Conservation (phyloP, 2,329 filamentous ascomycete genomes). For the Penicillium nordicum region DNA sequence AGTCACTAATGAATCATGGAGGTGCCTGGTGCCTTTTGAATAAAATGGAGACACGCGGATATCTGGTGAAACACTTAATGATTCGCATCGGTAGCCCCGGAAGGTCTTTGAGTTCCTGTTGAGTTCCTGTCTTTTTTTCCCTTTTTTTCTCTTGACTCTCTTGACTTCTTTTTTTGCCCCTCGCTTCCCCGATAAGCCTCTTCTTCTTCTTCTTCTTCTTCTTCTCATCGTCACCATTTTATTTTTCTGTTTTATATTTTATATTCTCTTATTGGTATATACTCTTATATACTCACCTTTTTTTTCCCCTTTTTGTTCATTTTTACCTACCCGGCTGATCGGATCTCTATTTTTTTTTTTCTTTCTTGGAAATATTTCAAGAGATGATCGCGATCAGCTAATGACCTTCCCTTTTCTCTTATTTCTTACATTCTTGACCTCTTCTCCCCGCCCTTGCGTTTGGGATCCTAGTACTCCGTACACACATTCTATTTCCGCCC, state of each 20-base stretch:
- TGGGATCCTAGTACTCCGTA: conserved; percentile 5
- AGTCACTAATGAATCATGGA: conserved; percentile 20
- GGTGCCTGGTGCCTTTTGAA: conserved; percentile 26
- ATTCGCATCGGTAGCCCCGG: conserved; percentile 27
- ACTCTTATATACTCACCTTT: neutral
- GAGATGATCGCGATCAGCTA: conserved; percentile 23
- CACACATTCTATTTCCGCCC: conserved; percentile 10
- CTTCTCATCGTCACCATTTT: conserved; percentile 28
- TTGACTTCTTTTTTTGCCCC: conserved; percentile 11
- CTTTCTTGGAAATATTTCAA: conserved; percentile 7
- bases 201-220: conserved; percentile 8
- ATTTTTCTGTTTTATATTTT: conserved; percentile 10
- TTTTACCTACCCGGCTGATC: conserved; percentile 6
- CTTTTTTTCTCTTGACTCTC: neutral
- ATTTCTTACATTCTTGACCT: conserved; percentile 2
- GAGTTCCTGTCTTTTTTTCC: neutral
- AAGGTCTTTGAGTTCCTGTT: conserved; percentile 18
- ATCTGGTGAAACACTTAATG: conserved; percentile 26
- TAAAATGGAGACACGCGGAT: conserved; percentile 6
- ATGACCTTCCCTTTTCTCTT: conserved; percentile 14
- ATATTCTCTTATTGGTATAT: neutral
- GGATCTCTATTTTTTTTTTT: conserved; percentile 7
- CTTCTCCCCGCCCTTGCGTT: conserved; percentile 19
- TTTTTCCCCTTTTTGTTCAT: conserved; percentile 1
- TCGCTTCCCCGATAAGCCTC: conserved; percentile 36